These are phyloP conservation scores for Mycena pura DNA, from an alignment of 768 basidiomycete species.

Conservation along the genomic window DNA sequence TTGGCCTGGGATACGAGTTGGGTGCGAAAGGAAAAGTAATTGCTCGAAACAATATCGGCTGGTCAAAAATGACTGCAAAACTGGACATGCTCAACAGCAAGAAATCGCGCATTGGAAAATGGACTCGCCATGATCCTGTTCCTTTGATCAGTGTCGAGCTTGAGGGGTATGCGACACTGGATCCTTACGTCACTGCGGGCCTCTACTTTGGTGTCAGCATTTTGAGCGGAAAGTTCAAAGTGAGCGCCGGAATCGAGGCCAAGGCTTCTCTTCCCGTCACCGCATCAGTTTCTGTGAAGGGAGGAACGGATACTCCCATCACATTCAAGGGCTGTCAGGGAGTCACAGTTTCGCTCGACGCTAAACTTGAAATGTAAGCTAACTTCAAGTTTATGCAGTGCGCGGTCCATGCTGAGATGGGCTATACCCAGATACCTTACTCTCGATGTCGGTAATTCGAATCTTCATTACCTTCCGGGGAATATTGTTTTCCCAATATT, in stretches of 20 bases:
- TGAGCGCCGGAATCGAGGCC: background rate
- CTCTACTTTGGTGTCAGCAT: slow-evolving; percentile 1
- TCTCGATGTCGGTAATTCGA: background rate
- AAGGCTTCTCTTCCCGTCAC: background rate
- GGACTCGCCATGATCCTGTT: background rate
- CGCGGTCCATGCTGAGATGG: background rate
- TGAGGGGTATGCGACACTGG: background rate
- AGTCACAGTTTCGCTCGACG: background rate
- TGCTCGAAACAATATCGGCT: slow-evolving; percentile 1
- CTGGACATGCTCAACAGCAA: background rate
- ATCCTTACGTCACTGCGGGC: background rate
- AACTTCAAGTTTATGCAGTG: background rate
- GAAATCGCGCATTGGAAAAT: background rate
- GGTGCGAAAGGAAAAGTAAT: background rate
- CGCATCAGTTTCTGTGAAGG: background rate
- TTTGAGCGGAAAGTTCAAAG: background rate
- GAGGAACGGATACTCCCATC: background rate
- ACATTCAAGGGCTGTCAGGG: background rate
- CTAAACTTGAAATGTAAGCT: background rate
- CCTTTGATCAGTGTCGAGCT: background rate
- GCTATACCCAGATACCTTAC: background rate
- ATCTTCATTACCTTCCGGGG: background rate
- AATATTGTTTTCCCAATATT: background rate
- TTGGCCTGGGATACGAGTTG: background rate
- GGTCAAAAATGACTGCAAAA: slow-evolving; percentile 4